phyloP scores from a whole-genome alignment of 75 land plant genomes.

The Chamaecyparis obtusa region DNA sequence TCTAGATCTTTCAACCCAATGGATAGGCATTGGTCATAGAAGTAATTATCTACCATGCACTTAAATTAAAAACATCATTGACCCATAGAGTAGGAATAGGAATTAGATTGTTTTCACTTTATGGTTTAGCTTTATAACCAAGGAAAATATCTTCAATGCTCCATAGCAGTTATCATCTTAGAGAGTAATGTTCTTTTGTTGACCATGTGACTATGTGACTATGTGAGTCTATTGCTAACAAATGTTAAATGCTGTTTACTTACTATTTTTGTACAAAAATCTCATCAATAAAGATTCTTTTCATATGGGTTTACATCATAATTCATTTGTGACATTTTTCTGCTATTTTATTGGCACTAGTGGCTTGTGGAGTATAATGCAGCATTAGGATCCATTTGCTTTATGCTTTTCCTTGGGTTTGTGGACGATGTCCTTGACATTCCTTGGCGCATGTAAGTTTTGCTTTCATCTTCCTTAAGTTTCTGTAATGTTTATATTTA shows the following conservation, averaged over 20 bases:
- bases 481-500: background rate
- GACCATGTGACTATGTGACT: background rate
- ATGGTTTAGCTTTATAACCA: too few species aligned
- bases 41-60: too few species aligned
- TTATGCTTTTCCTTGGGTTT: slow-evolving; percentile 94
- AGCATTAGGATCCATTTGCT: slow-evolving; percentile 86
- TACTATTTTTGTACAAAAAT: background rate
- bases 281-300: background rate
- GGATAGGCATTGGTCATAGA: too few species aligned
- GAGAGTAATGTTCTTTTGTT: background rate
- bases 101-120: too few species aligned
- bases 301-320: background rate
- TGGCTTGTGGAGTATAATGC: slow-evolving; percentile 98
- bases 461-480: background rate
- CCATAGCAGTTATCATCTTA: too few species aligned
- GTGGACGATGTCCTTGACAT: slow-evolving; percentile 96
- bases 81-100: too few species aligned
- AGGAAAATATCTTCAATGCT: too few species aligned
- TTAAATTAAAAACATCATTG: too few species aligned
- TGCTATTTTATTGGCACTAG: slow-evolving; percentile 35
- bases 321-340: background rate
- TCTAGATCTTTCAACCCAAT: too few species aligned
- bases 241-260: background rate
- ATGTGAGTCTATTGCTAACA: background rate
- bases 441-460: slow-evolving; percentile 95